These are phyloP conservation scores for Stagonosporopsis chrysanthemi DNA, from an alignment of 2,329 filamentous ascomycete genomes.

Conservation along the genomic window DNA sequence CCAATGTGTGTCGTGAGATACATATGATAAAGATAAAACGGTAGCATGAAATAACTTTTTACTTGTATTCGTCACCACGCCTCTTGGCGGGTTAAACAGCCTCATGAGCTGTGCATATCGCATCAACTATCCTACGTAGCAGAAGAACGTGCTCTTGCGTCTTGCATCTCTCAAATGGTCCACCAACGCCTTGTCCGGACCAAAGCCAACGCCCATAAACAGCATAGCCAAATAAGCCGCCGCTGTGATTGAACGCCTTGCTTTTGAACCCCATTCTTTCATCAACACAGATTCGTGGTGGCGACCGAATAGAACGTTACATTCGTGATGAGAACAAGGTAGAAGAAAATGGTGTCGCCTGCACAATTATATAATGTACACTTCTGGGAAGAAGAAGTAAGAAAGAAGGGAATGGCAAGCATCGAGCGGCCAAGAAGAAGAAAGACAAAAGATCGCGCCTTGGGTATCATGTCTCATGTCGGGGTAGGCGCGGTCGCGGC, in stretches of 20 bases:
- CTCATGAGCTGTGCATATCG: conserved; percentile 4
- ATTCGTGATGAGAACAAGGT: conserved; percentile 18
- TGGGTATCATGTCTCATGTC: conserved; percentile 37
- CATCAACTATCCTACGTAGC: conserved; percentile 22
- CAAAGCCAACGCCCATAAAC: conserved; percentile 16
- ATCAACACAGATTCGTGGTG: conserved; percentile 16
- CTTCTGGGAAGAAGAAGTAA: conserved; percentile 23
- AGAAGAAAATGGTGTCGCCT: conserved; percentile 16
- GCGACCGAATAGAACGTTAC: conserved; percentile 16
- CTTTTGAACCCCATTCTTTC: conserved; percentile 18
- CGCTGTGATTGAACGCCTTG: conserved; percentile 15
- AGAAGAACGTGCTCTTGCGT: conserved; percentile 3
- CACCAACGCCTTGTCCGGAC: conserved; percentile 10
- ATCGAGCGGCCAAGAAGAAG: conserved; percentile 26
- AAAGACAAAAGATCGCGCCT: conserved; percentile 27
- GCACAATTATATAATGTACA: conserved; percentile 48
- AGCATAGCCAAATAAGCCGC: conserved; percentile 11
- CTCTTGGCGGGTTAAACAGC: conserved; percentile 15
- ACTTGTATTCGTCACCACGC: conserved; percentile 19
- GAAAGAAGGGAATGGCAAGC: conserved; percentile 28
- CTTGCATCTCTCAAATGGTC: conserved; percentile 5
- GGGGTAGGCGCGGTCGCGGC: conserved; percentile 20
- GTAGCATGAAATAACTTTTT: conserved; percentile 7
- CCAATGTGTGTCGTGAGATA: not conserved
- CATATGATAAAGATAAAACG: not conserved